Conservation (phyloP, 2,329 filamentous ascomycete species). For the Botrytis fabae region DNA sequence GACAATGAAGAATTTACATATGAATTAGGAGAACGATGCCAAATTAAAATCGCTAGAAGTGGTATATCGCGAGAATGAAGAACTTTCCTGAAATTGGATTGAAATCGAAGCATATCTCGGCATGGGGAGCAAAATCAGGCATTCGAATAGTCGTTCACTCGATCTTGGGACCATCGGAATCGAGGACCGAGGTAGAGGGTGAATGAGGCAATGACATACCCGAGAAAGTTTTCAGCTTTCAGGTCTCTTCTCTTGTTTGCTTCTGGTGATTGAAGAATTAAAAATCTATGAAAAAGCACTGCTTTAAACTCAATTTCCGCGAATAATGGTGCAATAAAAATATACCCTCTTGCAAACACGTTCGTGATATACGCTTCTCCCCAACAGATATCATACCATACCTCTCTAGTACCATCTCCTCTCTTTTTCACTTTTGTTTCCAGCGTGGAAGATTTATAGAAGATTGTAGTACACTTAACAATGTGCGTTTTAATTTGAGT, state of each 20-base stretch:
- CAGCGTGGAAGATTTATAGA: too few species aligned
- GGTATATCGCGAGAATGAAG: rapidly evolving
- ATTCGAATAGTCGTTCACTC: too few species aligned
- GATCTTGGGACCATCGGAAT: too few species aligned
- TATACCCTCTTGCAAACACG: not conserved
- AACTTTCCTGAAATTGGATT: not conserved
- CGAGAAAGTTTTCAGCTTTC: not conserved
- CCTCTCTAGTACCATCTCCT: not conserved
- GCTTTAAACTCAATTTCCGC: not conserved
- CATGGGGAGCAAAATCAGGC: not conserved
- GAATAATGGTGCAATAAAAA: not conserved
- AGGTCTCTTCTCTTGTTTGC: not conserved
- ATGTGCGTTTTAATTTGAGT: not conserved
- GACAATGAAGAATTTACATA: not conserved
- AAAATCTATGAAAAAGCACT: not conserved
- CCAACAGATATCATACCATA: too few species aligned
- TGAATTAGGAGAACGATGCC: not conserved
- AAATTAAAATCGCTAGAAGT: not conserved
- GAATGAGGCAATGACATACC: not conserved
- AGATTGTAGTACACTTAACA: not conserved
- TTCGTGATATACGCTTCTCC: not conserved
- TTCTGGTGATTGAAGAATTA: not conserved
- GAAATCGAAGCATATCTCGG: not conserved
- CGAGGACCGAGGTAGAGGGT: not conserved
- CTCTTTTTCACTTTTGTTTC: not conserved